Conservation (phyloP, 805 yeast species). For the Komagataella populi region DNA sequence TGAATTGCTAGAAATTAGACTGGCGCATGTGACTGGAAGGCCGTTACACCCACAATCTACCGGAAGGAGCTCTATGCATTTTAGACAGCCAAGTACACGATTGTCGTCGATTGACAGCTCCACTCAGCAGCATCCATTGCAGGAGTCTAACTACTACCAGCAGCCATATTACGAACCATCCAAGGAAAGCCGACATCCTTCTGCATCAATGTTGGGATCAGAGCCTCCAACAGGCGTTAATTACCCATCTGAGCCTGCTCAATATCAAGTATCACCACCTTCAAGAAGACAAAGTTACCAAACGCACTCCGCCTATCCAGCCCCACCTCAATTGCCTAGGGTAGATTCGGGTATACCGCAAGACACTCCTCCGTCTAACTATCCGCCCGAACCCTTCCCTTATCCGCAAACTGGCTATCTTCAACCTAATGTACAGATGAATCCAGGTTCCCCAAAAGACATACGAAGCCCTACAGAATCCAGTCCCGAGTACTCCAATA, state of each 20-base stretch:
- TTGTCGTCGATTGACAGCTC: not conserved
- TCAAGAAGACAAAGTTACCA: not conserved
- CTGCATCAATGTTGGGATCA: not conserved
- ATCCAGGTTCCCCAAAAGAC: not conserved
- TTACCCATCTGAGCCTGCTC: not conserved
- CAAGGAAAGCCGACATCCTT: not conserved
- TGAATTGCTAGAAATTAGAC: constrained; percentile 47
- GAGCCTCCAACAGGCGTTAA: not conserved
- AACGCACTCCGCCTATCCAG: not conserved
- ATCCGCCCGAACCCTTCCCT: not conserved
- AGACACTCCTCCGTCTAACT: not conserved
- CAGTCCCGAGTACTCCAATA: not conserved
- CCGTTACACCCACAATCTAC: not conserved
- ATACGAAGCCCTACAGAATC: not conserved
- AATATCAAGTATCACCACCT: not conserved
- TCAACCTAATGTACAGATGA: not conserved
- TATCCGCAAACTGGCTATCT: not conserved
- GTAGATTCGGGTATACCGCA: not conserved
- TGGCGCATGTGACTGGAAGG: constrained; percentile 18
- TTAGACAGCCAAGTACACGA: not conserved
- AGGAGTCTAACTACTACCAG: not conserved
- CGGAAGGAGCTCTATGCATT: not conserved
- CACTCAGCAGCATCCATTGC: not conserved
- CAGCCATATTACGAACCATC: not conserved
- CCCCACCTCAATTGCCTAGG: not conserved